Evolutionary conservation across 164 flowering plant species (phyloP), one percentile per base, ranked within the genome.

Genomic region (Magnolia sinica): DNA sequence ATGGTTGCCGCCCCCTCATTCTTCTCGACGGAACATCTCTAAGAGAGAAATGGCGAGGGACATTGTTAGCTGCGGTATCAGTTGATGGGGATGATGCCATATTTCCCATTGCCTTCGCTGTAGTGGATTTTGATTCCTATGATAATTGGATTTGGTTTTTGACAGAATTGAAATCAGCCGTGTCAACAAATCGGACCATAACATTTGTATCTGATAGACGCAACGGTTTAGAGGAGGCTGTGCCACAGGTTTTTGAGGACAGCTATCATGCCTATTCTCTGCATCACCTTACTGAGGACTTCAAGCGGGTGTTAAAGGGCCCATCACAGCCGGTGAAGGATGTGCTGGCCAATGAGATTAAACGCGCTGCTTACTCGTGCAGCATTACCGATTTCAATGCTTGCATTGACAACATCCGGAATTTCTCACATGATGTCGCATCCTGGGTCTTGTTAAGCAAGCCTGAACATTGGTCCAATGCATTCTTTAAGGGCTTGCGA

Each of bases 401-500:
- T 66, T 81, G 83, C 74, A 74, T 87, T 11, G 92, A 88, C 19
- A 87, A 81, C 83, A 86, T 95, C 67, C 89, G 87, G 75, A 80
- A 81, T 72, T 87, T 95, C 63, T 95, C 97, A 1, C 63, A 65
- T 0, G 95, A 89, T 74, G 97, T 94, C 50, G 88, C 87, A 78
- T 72, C 84, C 37, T 93, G 98, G 98, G 74, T 91, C 66, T 58
- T 84, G 73, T 87, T 87, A 71, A 87, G 91, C 74, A 84, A 91
- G 66, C 92, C 93, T 49, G 81, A 83, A 69, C 84, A 85, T 55
- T 95, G 98, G 98, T 92, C 98, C 11, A 91, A 91, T 86, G 86
- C 92, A 11, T 91, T 78, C 76, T 91, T 92, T 75, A 84, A 70
- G 59, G 97, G 97, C 50, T 83, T 88, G 29, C 85, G 97, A 64